phyloP scores from a whole-genome alignment of 2,329 filamentous ascomycete species.

The Sphaerostilbella broomeana region DNA sequence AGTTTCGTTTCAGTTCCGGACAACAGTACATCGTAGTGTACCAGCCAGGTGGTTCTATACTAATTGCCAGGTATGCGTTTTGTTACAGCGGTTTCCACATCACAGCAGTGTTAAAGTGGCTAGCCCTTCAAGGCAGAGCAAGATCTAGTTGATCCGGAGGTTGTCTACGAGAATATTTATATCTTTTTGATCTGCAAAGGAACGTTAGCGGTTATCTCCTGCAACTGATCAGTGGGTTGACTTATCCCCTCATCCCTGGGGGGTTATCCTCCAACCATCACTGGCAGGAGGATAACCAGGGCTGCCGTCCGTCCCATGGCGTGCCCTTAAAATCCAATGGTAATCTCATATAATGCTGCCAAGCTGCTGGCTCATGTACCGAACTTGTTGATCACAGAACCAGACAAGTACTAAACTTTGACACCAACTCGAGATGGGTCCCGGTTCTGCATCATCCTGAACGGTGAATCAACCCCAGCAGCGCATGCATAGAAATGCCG shows the following conservation, averaged over 20 bases:
- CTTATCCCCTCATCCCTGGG: slow-evolving; percentile 44
- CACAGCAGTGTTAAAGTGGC: too few relatives aligned
- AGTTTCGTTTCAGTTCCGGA: too few relatives aligned
- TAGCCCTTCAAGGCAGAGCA: too few relatives aligned
- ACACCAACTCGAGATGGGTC: slow-evolving; percentile 91
- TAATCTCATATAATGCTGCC: not conserved
- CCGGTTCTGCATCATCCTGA: slow-evolving; percentile 37
- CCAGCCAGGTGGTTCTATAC: too few relatives aligned
- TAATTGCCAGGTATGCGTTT: too few relatives aligned
- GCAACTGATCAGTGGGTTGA: slow-evolving; percentile 21
- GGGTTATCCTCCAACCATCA: slow-evolving; percentile 45
- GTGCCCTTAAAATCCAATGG: slow-evolving; percentile 28
- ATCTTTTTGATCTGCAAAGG: slow-evolving; percentile 18
- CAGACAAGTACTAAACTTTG: slow-evolving; percentile 91
- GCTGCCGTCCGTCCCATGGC: slow-evolving; percentile 33
- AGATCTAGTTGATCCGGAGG: too few relatives aligned
- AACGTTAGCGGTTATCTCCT: slow-evolving; percentile 22
- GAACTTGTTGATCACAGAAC: slow-evolving; percentile 22
- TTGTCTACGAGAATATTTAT: too few relatives aligned
- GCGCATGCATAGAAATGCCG: slow-evolving; percentile 3
- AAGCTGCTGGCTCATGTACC: slow-evolving; percentile 2
- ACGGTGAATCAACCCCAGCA: not conserved
- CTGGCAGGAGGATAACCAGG: slow-evolving; percentile 45
- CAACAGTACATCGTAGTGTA: too few relatives aligned
- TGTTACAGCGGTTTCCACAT: too few relatives aligned